Evolutionary conservation across 352 stramenopile species (phyloP).

Genomic region (Globisporangium heterothallicum): DNA sequence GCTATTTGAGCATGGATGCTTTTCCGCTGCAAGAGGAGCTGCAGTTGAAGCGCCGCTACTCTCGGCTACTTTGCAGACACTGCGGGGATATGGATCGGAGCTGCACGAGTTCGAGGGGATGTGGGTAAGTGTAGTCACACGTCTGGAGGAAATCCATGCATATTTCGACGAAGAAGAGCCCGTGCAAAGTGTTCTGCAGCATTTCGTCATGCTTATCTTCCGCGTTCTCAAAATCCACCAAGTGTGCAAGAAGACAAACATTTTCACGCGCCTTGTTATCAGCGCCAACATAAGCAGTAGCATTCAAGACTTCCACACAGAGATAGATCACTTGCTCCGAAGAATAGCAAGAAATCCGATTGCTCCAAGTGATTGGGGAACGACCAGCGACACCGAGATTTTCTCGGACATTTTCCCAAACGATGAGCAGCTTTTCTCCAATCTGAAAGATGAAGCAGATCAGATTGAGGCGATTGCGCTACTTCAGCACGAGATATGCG

Average conservation of each 20-base stretch:
- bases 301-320: slow-evolving; percentile 7
- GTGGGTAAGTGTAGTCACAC: not conserved
- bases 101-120: slow-evolving; percentile 5
- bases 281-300: not conserved
- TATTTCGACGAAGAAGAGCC: slow-evolving; percentile 1
- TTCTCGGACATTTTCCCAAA: not conserved
- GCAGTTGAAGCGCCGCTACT: not conserved
- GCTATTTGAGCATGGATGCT: not conserved
- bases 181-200: not conserved
- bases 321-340: slow-evolving; percentile 8
- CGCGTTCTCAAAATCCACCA: slow-evolving; percentile 3
- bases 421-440: slow-evolving; percentile 2
- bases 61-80: not conserved
- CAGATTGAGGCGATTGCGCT: slow-evolving; percentile 4
- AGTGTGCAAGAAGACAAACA: slow-evolving; percentile 1
- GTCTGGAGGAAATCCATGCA: not conserved
- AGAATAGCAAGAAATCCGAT: not conserved
- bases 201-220: slow-evolving; percentile 3
- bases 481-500: slow-evolving; percentile 5
- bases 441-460: not conserved
- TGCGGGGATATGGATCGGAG: not conserved
- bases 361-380: no score
- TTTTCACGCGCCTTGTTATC: slow-evolving; percentile 1
- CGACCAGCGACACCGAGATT: not conserved
- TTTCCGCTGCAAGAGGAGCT: not conserved